Percentiles rank a stretch among this genome's conserved stretches.
Conservation (phyloP, 2,329 filamentous ascomycete species). For the Arthrocladium fulminans region DNA sequence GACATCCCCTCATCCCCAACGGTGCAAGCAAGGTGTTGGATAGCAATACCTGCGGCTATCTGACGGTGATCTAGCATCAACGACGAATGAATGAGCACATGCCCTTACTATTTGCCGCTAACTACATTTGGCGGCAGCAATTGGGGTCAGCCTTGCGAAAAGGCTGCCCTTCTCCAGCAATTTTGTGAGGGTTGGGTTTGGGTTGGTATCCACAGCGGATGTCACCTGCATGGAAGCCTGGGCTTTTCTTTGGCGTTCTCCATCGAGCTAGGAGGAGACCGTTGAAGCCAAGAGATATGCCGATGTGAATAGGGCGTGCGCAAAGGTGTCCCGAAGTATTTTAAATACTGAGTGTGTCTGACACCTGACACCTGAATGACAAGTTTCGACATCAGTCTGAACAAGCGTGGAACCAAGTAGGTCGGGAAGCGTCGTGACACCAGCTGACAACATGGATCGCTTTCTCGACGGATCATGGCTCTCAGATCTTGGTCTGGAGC, state of each 20-base stretch:
- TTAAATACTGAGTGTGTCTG: not conserved
- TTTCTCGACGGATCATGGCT: slow-evolving; percentile 8
- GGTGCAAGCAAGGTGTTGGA: not conserved
- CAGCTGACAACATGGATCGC: not conserved
- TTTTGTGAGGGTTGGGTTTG: not conserved
- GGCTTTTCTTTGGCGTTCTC: not conserved
- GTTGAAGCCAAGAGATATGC: not conserved
- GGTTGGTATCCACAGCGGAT: slow-evolving; percentile 1
- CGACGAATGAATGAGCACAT: not conserved
- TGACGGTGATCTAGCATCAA: not conserved
- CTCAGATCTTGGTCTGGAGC: not conserved
- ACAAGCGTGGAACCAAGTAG: no score
- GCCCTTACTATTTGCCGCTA: no score
- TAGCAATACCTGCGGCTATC: not conserved
- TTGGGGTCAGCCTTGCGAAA: not conserved
- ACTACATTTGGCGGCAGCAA: not conserved
- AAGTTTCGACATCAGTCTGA: no score
- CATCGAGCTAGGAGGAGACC: not conserved
- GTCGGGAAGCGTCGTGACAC: no score
- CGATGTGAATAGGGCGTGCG: not conserved
- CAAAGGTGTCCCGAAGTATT: not conserved
- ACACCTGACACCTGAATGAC: no score
- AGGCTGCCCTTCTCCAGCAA: not conserved
- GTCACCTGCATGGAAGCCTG: not conserved
- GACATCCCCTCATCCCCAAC: slow-evolving; percentile 53